phyloP scores from a whole-genome alignment of 371 early-diverging fungal genomes.

The Lichtheimia hyalospora region DNA sequence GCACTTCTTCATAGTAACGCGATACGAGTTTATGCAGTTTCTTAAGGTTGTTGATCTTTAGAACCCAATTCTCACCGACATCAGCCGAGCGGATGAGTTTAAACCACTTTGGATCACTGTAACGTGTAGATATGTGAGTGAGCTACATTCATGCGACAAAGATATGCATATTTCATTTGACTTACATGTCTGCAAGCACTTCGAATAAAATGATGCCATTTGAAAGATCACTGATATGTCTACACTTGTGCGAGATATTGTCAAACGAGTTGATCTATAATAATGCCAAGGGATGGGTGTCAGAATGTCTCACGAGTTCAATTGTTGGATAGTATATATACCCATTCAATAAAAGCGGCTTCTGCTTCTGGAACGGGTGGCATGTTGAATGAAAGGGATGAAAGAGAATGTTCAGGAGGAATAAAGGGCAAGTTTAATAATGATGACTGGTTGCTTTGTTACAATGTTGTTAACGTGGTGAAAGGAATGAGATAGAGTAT shows the following conservation, averaged over 20 bases:
- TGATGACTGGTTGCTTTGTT: neutral
- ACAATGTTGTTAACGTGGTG: neutral
- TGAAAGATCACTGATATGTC: conserved; percentile 68
- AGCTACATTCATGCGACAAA: neutral
- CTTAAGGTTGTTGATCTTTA: conserved; percentile 88
- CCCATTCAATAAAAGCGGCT: conserved; percentile 17
- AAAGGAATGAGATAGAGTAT: neutral
- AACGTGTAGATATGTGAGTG: neutral
- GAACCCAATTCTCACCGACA: conserved; percentile 90
- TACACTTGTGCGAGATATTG: conserved; percentile 60
- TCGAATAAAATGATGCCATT: conserved; percentile 83
- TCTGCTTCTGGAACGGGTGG: conserved; percentile 10
- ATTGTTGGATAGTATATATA: no score
- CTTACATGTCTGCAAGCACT: conserved; percentile 84
- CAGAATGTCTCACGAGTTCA: no score
- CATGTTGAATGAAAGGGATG: conserved; percentile 2
- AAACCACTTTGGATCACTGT: conserved; percentile 89
- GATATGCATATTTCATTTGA: neutral
- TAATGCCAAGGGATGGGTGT: neutral
- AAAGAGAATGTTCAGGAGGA: neutral
- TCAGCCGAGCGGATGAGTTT: conserved; percentile 73
- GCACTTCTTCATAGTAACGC: conserved; percentile 85
- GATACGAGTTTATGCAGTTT: conserved; percentile 80
- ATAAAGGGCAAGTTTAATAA: neutral
- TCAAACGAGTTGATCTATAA: conserved; percentile 75